Evolutionary conservation across 345 rosid genomes (phyloP).

Genomic region (Citrus sp.): DNA sequence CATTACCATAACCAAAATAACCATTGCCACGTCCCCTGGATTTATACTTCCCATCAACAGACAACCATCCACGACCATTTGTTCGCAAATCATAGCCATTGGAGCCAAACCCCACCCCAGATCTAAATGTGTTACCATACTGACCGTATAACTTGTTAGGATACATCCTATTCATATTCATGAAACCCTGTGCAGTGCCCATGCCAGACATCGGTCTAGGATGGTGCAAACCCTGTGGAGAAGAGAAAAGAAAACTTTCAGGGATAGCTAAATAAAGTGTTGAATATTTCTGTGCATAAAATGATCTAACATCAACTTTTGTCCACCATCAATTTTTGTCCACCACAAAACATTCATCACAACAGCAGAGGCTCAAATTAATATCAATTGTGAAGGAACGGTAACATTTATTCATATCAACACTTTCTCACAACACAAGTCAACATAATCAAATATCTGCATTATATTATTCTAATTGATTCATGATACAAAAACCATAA

Average conservation of each 20-base stretch:
- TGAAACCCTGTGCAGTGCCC: constrained; percentile 53
- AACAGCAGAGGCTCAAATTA: too few species aligned
- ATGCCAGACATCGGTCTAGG: constrained; percentile 49
- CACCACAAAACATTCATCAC: too few species aligned
- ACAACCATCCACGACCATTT: constrained; percentile 62
- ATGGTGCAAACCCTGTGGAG: constrained; percentile 56
- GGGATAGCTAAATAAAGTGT: not conserved
- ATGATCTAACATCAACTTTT: not conserved
- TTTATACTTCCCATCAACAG: constrained; percentile 60
- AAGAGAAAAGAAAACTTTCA: not conserved
- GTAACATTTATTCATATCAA: too few species aligned
- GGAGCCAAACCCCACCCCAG: constrained; percentile 69
- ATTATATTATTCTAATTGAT: too few species aligned
- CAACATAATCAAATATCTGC: too few species aligned
- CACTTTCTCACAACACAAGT: too few species aligned
- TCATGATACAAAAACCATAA: too few species aligned
- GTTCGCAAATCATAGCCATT: constrained; percentile 63
- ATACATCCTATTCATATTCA: constrained; percentile 62
- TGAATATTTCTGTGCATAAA: not conserved
- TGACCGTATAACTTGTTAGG: constrained; percentile 66
- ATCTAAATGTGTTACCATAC: constrained; percentile 56
- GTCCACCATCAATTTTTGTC: too few species aligned
- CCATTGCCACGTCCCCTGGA: constrained; percentile 68
- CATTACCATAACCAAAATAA: constrained; percentile 58
- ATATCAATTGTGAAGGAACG: too few species aligned